Base-by-base conservation (phyloP, 129 eudicot genomes). In the Dittrichia graveolens region DNA sequence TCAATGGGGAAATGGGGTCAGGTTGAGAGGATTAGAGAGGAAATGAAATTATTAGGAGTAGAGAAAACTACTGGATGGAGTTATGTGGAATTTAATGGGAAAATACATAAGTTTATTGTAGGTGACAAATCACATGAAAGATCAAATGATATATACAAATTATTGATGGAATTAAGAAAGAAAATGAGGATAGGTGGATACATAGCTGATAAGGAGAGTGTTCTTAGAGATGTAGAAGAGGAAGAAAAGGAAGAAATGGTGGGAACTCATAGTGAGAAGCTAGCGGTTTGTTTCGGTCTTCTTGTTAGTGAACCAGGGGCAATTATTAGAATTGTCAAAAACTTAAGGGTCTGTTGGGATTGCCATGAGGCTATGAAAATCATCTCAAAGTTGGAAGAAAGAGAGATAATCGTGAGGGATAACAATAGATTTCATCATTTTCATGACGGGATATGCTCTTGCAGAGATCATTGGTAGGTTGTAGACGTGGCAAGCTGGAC, bases 241-340 rank as follows among this genome's bases (percentile, higher is more conserved):
- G 97, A 92, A 81, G 97, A 92, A 59, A 88, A 84, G 75, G 96
- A 92, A 69, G 97, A 92, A 76, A 89, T 92, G 92, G 86, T 92
- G 40, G 89, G 96, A 8, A 79, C 80, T 14, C 97, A 92, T 71
- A 89, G 97, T 54, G 97, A 92, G 85, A 92, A 89, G 70, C 49
- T 92, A 77, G 98, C 98, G 0, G 79, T 92, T 73, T 80, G 89
- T 77, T 92, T 89, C 67, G 89, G 85, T 24, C 75, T 92, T 50
- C 94, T 92, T 60, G 98, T 89, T 69, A 75, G 82, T 57, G 85
- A 85, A 71, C 59, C 80, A 10, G 86, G 88, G 71, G 19, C 81
- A 1, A 56, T 61, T 47, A 87, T 92, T 50, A 67, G 96, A 75
- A 80, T 92, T 50, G 84, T 89, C 81, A 92, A 92, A 86, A 92